Conservation (phyloP, 2,329 filamentous ascomycete species). For the Diplodia mutila region DNA sequence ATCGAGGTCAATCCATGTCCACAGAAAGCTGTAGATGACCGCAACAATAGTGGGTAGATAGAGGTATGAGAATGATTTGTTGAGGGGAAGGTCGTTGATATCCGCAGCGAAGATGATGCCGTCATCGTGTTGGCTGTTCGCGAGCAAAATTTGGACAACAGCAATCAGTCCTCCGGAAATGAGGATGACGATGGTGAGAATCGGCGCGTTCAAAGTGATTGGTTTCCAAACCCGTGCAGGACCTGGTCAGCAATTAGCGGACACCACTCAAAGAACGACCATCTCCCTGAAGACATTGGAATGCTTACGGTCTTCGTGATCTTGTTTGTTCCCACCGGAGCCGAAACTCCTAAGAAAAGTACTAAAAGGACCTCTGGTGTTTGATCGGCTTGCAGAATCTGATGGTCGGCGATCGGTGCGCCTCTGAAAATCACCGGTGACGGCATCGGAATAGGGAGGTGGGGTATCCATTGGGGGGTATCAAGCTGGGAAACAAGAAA, state of each 20-base stretch:
- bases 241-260: background rate
- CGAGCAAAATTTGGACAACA: constrained; percentile 51
- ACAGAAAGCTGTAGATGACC: constrained; percentile 59
- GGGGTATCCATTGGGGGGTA: constrained; percentile 1
- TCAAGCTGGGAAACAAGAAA: background rate
- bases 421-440: background rate
- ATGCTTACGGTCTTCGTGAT: background rate
- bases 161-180: constrained; percentile 48
- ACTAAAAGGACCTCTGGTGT: background rate
- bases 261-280: background rate
- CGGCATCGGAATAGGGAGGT: background rate
- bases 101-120: constrained; percentile 48
- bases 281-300: background rate
- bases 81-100: constrained; percentile 44
- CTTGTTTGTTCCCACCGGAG: background rate
- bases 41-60: constrained; percentile 60
- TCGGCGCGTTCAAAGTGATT: constrained; percentile 40
- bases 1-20: constrained; percentile 65
- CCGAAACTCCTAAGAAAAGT: background rate
- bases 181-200: constrained; percentile 45
- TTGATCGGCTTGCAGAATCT: background rate
- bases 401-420: background rate
- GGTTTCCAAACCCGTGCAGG: constrained; percentile 43
- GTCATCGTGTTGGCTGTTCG: constrained; percentile 44
- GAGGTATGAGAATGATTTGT: constrained; percentile 48